phyloP scores from a whole-genome alignment of 1,284 basidiomycete species.

The Neonothopanus nambi region DNA sequence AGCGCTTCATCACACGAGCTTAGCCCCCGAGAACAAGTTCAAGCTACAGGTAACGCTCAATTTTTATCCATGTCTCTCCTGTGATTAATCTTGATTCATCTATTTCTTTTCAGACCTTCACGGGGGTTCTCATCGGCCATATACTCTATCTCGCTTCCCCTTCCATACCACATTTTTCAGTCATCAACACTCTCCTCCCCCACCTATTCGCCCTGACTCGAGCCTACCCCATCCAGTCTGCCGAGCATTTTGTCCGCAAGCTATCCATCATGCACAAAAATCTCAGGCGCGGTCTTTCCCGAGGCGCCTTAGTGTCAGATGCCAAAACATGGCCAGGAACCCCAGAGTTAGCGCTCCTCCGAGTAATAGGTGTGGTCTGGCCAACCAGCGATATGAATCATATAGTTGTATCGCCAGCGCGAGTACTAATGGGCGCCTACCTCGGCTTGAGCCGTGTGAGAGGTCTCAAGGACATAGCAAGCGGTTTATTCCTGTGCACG shows the following conservation, averaged over 20 bases:
- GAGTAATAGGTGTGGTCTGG: slow-evolving; percentile 84
- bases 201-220: slow-evolving; percentile 83
- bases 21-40: slow-evolving; percentile 89
- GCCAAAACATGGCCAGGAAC: slow-evolving; percentile 89
- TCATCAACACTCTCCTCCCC: slow-evolving; percentile 74
- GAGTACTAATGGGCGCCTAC: slow-evolving; percentile 90
- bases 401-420: slow-evolving; percentile 83
- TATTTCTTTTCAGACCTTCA: slow-evolving; percentile 54
- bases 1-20: slow-evolving; percentile 87
- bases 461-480: slow-evolving; percentile 72
- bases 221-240: slow-evolving; percentile 80
- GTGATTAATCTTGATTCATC: slow-evolving; percentile 1
- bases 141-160: slow-evolving; percentile 76
- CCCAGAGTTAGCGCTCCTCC: slow-evolving; percentile 82
- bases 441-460: slow-evolving; percentile 84
- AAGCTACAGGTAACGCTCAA: slow-evolving; percentile 74
- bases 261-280: slow-evolving; percentile 94
- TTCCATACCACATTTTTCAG: slow-evolving; percentile 56
- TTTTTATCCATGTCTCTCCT: slow-evolving; percentile 3
- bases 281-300: slow-evolving; percentile 79
- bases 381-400: slow-evolving; percentile 95
- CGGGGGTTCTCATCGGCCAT: slow-evolving; percentile 89
- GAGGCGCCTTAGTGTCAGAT: slow-evolving; percentile 62
- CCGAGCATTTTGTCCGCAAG: slow-evolving; percentile 82
- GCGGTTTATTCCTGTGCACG: slow-evolving; percentile 88